These are phyloP conservation scores for Eimeria acervulina DNA, from an alignment of 169 alveolate species.

Conservation along the genomic window DNA sequence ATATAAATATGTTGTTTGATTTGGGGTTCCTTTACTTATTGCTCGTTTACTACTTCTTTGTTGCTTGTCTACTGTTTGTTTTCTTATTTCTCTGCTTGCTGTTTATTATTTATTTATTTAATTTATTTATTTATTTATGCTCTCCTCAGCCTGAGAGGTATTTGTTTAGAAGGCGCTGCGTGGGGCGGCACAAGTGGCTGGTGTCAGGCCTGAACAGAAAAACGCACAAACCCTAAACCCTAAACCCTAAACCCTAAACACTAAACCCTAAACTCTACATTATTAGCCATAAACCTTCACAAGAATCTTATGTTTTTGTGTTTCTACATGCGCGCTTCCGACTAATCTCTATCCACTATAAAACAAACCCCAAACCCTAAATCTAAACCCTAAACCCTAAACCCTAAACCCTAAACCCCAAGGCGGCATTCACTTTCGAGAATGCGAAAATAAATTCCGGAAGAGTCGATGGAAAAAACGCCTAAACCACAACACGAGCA, in stretches of 20 bases:
- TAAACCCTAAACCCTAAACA: constrained; percentile 57
- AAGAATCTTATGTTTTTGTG: not conserved
- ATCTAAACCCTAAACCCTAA: not conserved
- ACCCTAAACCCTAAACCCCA: constrained; percentile 3
- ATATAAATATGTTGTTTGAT: no score
- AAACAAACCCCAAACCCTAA: constrained; percentile 67
- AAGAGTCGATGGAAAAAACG: constrained; percentile 9
- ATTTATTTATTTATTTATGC: not conserved
- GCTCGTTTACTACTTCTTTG: not conserved
- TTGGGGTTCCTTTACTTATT: not conserved
- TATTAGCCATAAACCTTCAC: constrained; percentile 4
- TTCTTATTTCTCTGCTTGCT: no score
- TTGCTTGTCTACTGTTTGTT: no score
- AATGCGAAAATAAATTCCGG: not conserved
- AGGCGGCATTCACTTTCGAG: not conserved
- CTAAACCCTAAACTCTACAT: constrained; percentile 31
- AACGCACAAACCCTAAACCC: constrained; percentile 37
- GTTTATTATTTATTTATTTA: not conserved
- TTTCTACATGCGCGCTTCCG: no score
- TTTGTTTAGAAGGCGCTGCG: constrained; percentile 21
- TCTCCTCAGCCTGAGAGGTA: not conserved
- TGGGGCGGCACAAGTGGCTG: constrained; percentile 39
- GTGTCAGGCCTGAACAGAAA: constrained; percentile 15
- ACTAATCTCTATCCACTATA: constrained; percentile 98
- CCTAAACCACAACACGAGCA: not conserved